phyloP scores from a whole-genome alignment of 176 grass and related monocot genomes.

The Oryza glaberrima region DNA sequence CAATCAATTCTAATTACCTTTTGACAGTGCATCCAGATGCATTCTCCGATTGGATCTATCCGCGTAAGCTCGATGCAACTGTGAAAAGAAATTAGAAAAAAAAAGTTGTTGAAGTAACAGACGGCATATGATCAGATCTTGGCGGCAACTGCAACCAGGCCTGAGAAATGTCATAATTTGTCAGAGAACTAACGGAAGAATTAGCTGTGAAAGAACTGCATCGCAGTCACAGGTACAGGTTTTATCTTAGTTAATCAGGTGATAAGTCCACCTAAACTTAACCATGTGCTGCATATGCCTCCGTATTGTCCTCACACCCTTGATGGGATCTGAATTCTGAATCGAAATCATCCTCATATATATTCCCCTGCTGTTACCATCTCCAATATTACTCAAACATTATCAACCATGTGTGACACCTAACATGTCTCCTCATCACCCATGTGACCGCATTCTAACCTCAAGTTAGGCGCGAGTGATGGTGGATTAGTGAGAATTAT shows the following conservation, averaged over 20 bases:
- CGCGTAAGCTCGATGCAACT: conserved; percentile 22
- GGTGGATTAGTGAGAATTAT: conserved; percentile 23
- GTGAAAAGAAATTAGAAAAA: conserved; percentile 17
- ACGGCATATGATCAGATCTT: conserved; percentile 50
- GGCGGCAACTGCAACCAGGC: conserved; percentile 29
- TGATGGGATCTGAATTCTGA: conserved; percentile 70
- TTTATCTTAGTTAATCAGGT: conserved; percentile 21
- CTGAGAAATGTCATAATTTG: conserved; percentile 49
- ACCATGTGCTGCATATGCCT: conserved; percentile 54
- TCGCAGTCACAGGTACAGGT: conserved; percentile 49
- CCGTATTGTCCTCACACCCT: conserved; percentile 38
- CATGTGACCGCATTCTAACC: conserved; percentile 75
- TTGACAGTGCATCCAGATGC: conserved; percentile 29
- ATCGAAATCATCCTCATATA: conserved; percentile 51
- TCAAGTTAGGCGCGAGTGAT: conserved; percentile 4
- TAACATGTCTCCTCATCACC: conserved; percentile 65
- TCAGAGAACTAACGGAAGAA: conserved; percentile 64
- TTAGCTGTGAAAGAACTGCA: conserved; percentile 79
- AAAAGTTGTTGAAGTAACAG: conserved; percentile 37
- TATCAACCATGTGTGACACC: conserved; percentile 66
- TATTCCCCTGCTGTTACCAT: conserved; percentile 72
- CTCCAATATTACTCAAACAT: conserved; percentile 50
- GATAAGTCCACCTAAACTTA: conserved; percentile 51
- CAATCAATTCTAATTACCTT: conserved; percentile 48
- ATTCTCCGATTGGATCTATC: conserved; percentile 53